These are phyloP conservation scores for Cercospora canescens DNA, from an alignment of 2,329 filamentous ascomycete species.

Conservation along the genomic window DNA sequence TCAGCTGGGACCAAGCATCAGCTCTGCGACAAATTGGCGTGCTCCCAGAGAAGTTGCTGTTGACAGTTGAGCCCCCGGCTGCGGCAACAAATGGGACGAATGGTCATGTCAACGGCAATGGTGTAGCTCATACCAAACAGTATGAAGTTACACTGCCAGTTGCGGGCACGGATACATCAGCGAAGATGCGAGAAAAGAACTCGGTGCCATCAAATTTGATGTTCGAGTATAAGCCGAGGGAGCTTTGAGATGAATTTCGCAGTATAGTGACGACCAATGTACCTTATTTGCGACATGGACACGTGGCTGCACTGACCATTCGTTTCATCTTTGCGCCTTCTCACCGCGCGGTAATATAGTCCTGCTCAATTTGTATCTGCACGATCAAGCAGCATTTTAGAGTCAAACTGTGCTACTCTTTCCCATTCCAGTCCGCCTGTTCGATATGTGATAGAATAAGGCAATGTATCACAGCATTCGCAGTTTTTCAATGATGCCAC, in stretches of 20 bases:
- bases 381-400: too few species aligned
- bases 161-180: constrained; percentile 55
- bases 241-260: constrained; percentile 4
- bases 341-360: too few species aligned
- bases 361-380: too few species aligned
- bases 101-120: constrained; percentile 15
- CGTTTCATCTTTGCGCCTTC: too few species aligned
- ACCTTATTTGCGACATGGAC: too few species aligned
- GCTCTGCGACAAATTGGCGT: constrained; percentile 62
- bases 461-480: too few species aligned
- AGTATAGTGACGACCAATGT: background rate
- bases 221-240: constrained; percentile 40
- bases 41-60: constrained; percentile 65
- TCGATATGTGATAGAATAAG: too few species aligned
- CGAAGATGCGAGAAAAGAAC: constrained; percentile 54
- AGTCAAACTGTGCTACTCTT: too few species aligned
- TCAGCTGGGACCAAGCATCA: constrained; percentile 68
- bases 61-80: constrained; percentile 48
- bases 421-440: too few species aligned
- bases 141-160: constrained; percentile 64
- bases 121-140: constrained; percentile 39
- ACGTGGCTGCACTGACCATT: too few species aligned
- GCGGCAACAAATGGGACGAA: constrained; percentile 11
- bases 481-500: too few species aligned
- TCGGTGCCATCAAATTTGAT: constrained; percentile 57